phyloP scores from a whole-genome alignment of 805 yeast species.

The Cyberlindnera maritima region DNA sequence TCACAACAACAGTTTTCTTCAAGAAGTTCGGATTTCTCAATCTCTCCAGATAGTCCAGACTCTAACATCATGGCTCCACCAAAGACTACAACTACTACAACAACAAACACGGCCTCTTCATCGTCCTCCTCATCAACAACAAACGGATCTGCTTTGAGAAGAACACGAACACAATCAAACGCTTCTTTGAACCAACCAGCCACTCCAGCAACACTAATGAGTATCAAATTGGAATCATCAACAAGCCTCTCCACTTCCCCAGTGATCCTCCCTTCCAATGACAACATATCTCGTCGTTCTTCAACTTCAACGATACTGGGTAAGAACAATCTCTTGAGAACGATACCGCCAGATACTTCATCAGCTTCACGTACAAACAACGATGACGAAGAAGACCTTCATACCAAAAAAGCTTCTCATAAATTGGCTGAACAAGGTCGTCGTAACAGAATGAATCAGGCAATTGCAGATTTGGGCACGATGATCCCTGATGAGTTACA shows the following conservation, averaged over 20 bases:
- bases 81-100: constrained; percentile 12
- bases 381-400: constrained; percentile 17
- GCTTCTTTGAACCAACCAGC: constrained; percentile 26
- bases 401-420: constrained; percentile 46
- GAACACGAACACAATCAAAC: constrained; percentile 13
- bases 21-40: not conserved
- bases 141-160: constrained; percentile 19
- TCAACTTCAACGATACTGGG: constrained; percentile 13
- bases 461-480: constrained; percentile 69
- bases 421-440: constrained; percentile 96
- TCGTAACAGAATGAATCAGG: constrained; percentile 86
- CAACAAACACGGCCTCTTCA: not conserved
- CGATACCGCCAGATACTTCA: constrained; percentile 9
- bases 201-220: constrained; percentile 30
- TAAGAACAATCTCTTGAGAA: constrained; percentile 7
- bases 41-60: constrained; percentile 6
- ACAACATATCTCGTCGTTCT: constrained; percentile 11
- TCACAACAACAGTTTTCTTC: not conserved
- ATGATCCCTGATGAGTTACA: constrained; percentile 61
- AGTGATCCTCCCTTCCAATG: constrained; percentile 22
- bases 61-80: constrained; percentile 25
- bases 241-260: constrained; percentile 16
- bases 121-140: not conserved
- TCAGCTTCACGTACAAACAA: constrained; percentile 10
- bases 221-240: constrained; percentile 18